These are phyloP conservation scores for Sporobolomyces phaffii DNA, from an alignment of 768 basidiomycete genomes.

Conservation along the genomic window DNA sequence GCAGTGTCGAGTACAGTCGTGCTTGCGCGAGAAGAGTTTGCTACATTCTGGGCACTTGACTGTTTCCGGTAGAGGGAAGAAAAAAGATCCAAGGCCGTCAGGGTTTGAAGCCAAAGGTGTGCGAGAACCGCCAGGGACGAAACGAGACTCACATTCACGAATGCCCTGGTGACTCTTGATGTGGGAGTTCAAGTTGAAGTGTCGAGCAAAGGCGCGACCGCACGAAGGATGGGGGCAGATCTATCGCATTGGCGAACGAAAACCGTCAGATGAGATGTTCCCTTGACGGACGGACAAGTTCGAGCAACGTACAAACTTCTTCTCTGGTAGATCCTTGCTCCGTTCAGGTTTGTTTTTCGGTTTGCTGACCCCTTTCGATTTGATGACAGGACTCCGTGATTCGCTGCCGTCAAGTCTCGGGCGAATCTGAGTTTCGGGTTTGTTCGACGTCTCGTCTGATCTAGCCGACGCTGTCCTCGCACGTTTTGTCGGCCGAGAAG, in stretches of 20 bases:
- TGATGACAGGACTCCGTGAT: background rate
- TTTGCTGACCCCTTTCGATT: background rate
- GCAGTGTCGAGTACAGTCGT: constrained; percentile 34
- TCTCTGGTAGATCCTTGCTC: background rate
- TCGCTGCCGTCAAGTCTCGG: background rate
- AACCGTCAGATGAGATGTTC: background rate
- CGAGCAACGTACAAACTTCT: constrained; percentile 21
- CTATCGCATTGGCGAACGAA: background rate
- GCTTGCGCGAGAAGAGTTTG: constrained; percentile 38
- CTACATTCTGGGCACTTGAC: constrained; percentile 36
- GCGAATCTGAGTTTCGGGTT: background rate
- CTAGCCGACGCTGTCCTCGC: constrained; percentile 54
- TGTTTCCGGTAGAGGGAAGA: background rate
- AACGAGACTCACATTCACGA: constrained; percentile 27
- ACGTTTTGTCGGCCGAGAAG: background rate
- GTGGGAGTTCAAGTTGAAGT: constrained; percentile 37
- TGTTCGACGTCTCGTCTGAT: constrained; percentile 9
- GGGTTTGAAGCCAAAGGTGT: background rate
- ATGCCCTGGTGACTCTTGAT: constrained; percentile 37
- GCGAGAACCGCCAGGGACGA: background rate
- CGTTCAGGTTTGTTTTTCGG: background rate
- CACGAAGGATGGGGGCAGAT: constrained; percentile 31
- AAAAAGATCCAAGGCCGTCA: background rate
- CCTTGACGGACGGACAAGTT: too few species aligned
- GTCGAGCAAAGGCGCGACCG: constrained; percentile 32